phyloP scores from a whole-genome alignment of 2,329 filamentous ascomycete species.

The Fusarium irregulare region DNA sequence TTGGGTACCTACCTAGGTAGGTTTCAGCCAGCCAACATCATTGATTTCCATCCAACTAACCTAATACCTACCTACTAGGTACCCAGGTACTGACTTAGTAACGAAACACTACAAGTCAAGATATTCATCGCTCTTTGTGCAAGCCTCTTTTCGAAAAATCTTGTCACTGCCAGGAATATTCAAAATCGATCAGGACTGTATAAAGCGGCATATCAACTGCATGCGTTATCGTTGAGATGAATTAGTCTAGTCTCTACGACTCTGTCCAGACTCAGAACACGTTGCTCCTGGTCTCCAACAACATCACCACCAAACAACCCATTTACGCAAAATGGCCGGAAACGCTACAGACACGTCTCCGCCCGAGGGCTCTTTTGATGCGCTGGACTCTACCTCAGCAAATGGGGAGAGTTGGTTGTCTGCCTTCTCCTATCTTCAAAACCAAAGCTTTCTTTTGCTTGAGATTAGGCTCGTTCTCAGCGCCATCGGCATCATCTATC shows the following conservation, averaged over 20 bases:
- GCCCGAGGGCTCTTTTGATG: constrained; percentile 42
- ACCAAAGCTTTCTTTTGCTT: constrained; percentile 58
- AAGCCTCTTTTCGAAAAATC: background rate
- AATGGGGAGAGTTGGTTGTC: constrained; percentile 38
- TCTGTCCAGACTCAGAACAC: constrained; percentile 34
- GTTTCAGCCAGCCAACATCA: constrained; percentile 17
- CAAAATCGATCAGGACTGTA: too few species aligned
- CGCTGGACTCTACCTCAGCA: constrained; percentile 48
- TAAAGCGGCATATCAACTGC: background rate
- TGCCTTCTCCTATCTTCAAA: constrained; percentile 48
- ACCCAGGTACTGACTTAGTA: background rate
- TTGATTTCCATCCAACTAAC: background rate
- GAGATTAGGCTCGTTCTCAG: constrained; percentile 67
- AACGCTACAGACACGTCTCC: constrained; percentile 37
- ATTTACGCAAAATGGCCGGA: constrained; percentile 36
- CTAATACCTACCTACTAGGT: too few species aligned
- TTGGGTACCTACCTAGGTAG: background rate
- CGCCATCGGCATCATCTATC: constrained; percentile 84
- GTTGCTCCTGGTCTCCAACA: constrained; percentile 29
- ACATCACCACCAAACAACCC: constrained; percentile 2
- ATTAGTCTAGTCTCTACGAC: background rate
- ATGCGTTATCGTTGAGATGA: constrained; percentile 1
- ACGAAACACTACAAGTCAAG: background rate
- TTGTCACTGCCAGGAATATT: background rate
- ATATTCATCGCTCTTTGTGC: background rate